Conservation (phyloP, 2,329 filamentous ascomycete species). For the Diaporthe citrichinensis region DNA sequence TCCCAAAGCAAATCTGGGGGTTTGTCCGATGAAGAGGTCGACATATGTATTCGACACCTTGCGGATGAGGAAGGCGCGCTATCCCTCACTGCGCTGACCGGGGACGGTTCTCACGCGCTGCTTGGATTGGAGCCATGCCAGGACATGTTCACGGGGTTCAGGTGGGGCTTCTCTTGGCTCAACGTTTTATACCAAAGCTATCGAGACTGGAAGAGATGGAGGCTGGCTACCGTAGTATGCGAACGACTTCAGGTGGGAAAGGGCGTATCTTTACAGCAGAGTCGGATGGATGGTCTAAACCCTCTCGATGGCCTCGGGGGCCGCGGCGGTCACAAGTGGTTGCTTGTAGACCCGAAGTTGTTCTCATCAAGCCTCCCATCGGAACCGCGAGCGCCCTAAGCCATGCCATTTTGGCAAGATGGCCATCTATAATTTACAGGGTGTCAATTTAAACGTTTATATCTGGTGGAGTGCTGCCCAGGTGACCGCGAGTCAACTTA, state of each 20-base stretch:
- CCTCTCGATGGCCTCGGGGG: background rate
- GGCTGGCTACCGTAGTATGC: background rate
- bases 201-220: constrained; percentile 5
- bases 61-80: background rate
- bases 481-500: background rate
- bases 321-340: background rate
- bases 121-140: background rate
- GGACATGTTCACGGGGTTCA: background rate
- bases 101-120: background rate
- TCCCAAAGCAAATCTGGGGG: too few species aligned
- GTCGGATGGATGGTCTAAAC: background rate
- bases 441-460: background rate
- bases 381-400: too few species aligned
- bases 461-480: background rate
- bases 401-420: background rate
- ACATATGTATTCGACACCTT: background rate
- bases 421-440: background rate
- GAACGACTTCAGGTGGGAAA: background rate
- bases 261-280: background rate
- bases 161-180: background rate
- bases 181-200: background rate
- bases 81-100: too few species aligned
- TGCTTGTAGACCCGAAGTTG: background rate
- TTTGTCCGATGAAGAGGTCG: background rate
- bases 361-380: background rate